phyloP scores from a whole-genome alignment of 352 stramenopile genomes.

The Phytopythium aichiense region DNA sequence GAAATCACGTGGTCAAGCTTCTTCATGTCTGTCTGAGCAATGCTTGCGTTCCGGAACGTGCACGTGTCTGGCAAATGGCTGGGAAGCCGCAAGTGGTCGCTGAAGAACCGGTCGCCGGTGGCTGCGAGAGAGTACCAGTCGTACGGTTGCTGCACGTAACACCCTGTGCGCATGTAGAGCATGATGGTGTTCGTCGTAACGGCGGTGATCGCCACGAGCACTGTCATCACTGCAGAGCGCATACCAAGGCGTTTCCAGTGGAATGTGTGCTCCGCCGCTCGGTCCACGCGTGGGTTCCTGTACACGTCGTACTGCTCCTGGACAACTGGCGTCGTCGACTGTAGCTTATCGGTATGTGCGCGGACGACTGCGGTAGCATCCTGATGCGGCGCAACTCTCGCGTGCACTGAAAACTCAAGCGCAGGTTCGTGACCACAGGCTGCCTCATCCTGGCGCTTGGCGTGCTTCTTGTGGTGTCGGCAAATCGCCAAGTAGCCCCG shows the following conservation, averaged over 20 bases:
- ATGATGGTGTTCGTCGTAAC: conserved; percentile 23
- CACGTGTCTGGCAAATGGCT: conserved; percentile 35
- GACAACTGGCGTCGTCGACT: neutral
- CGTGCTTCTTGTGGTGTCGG: neutral
- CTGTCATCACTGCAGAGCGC: conserved; percentile 17
- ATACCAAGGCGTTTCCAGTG: conserved; percentile 22
- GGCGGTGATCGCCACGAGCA: conserved; percentile 15
- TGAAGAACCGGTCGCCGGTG: conserved; percentile 37
- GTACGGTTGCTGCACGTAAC: conserved; percentile 44
- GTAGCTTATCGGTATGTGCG: neutral
- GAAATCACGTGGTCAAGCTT: conserved; percentile 29
- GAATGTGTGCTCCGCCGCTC: conserved; percentile 5
- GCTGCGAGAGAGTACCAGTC: conserved; percentile 52
- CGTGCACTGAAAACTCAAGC: too few species aligned
- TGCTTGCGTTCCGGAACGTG: conserved; percentile 27
- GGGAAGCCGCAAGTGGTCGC: conserved; percentile 19
- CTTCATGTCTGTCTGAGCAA: conserved; percentile 10
- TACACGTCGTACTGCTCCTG: neutral
- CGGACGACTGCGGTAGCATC: neutral
- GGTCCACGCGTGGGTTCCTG: neutral
- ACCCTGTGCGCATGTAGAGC: conserved; percentile 47
- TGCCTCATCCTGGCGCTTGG: neutral
- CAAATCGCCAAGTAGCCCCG: neutral
- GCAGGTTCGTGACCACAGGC: neutral
- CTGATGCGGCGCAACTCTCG: neutral